Conservation (phyloP, 2,329 filamentous ascomycete species). For the Hypoxylon sp. region DNA sequence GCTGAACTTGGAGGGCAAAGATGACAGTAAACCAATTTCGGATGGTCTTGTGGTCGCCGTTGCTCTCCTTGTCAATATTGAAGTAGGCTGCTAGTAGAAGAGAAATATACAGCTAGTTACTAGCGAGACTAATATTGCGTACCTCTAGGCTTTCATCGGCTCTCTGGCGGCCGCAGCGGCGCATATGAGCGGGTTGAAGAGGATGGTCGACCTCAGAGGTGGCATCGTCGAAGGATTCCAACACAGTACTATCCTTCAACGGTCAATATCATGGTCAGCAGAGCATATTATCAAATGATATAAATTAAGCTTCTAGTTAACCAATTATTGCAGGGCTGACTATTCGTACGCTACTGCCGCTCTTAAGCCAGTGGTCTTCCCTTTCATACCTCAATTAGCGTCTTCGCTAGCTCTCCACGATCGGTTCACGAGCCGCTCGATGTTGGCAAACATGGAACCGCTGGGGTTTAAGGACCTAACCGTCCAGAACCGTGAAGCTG, state of each 20-base stretch:
- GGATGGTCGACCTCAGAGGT: constrained; percentile 54
- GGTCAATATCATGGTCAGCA: constrained; percentile 54
- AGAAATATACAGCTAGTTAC: background rate
- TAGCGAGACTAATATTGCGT: background rate
- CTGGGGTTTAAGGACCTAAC: constrained; percentile 43
- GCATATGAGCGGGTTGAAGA: constrained; percentile 54
- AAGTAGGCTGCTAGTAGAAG: constrained; percentile 43
- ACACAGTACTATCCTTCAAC: constrained; percentile 53
- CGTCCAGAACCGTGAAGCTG: constrained; percentile 49
- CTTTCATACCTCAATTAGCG: constrained; percentile 52
- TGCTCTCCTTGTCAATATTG: constrained; percentile 55
- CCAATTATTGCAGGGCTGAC: constrained; percentile 50
- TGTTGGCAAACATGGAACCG: constrained; percentile 42
- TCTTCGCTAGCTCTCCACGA: constrained; percentile 51
- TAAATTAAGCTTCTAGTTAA: constrained; percentile 26
- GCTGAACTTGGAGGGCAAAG: constrained; percentile 53
- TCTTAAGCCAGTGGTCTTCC: constrained; percentile 51
- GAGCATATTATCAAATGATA: background rate
- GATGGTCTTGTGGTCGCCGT: constrained; percentile 55
- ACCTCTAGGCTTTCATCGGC: constrained; percentile 51
- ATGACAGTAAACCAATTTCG: constrained; percentile 51
- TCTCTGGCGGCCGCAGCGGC: constrained; percentile 52
- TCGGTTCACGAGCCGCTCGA: constrained; percentile 50
- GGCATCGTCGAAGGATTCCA: constrained; percentile 53
- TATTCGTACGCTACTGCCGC: constrained; percentile 55